These are phyloP conservation scores for Lasiosphaeria ovina DNA, from an alignment of 495 filamentous ascomycete genomes.

Conservation along the genomic window DNA sequence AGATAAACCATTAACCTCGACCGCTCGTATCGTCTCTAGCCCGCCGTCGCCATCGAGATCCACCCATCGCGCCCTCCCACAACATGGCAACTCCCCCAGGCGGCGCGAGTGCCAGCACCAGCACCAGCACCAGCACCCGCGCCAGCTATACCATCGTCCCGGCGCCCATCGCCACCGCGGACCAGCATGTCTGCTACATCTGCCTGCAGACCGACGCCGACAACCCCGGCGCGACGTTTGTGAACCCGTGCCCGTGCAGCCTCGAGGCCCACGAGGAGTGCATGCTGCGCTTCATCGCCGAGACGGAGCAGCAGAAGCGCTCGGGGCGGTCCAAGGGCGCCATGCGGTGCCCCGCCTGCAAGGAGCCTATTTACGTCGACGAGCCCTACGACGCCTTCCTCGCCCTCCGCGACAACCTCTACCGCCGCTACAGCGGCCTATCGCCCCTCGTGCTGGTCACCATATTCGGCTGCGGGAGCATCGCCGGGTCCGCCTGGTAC, in stretches of 20 bases:
- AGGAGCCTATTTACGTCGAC: slow-evolving; percentile 70
- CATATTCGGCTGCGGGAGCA: slow-evolving; percentile 52
- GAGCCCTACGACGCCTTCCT: slow-evolving; percentile 69
- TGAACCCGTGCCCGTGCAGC: slow-evolving; percentile 82
- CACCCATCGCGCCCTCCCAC: too few species aligned
- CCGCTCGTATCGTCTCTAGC: too few species aligned
- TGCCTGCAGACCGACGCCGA: slow-evolving; percentile 81
- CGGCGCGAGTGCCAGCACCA: too few species aligned
- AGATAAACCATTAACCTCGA: too few species aligned
- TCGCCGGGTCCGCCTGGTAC: slow-evolving; percentile 43
- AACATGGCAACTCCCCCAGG: neutral
- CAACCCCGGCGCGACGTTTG: slow-evolving; percentile 66
- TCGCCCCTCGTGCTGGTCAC: slow-evolving; percentile 59
- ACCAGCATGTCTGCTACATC: slow-evolving; percentile 77
- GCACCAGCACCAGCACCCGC: neutral
- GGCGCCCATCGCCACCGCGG: slow-evolving; percentile 25
- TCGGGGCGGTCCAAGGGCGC: slow-evolving; percentile 55
- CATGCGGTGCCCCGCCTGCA: slow-evolving; percentile 85
- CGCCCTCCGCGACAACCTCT: slow-evolving; percentile 53
- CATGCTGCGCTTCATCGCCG: slow-evolving; percentile 85
- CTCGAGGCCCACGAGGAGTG: slow-evolving; percentile 89
- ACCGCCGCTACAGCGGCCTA: slow-evolving; percentile 52
- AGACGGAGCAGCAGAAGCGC: slow-evolving; percentile 54
- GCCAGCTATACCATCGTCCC: slow-evolving; percentile 2
- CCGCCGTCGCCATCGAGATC: too few species aligned